These are phyloP conservation scores for Aspergillus amoenus DNA, from an alignment of 2,329 filamentous ascomycete genomes.

Conservation along the genomic window DNA sequence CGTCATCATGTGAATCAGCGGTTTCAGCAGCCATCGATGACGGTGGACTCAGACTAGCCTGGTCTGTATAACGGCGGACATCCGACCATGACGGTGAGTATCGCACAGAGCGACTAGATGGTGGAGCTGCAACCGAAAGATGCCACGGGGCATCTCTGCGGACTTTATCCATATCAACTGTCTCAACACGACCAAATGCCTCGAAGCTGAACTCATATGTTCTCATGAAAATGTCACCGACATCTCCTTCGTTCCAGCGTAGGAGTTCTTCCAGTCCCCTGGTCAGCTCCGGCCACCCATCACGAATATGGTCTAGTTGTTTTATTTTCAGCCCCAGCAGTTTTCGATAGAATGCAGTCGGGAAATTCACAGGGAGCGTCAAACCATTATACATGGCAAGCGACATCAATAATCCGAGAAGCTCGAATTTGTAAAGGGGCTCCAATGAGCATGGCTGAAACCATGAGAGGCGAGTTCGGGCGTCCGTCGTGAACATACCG, in stretches of 20 bases:
- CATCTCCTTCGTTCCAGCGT: conserved; percentile 76
- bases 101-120: not conserved
- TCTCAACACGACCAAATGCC: conserved; percentile 53
- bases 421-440: conserved; percentile 84
- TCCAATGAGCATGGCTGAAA: conserved; percentile 81
- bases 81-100: conserved; percentile 25
- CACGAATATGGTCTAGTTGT: conserved; percentile 72
- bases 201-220: conserved; percentile 83
- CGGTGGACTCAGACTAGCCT: conserved; percentile 19
- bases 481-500: conserved; percentile 75
- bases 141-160: conserved; percentile 39
- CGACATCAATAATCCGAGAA: conserved; percentile 83
- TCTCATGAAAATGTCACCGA: conserved; percentile 77
- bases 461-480: conserved; percentile 77
- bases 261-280: conserved; percentile 72
- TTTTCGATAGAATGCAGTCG: conserved; percentile 77
- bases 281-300: conserved; percentile 82
- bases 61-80: conserved; percentile 20
- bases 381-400: conserved; percentile 91
- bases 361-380: conserved; percentile 86
- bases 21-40: conserved; percentile 24
- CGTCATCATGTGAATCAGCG: conserved; percentile 17
- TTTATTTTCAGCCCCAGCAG: conserved; percentile 69
- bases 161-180: conserved; percentile 55
- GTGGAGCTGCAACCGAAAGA: conserved; percentile 12